Conservation (phyloP, 345 rosid genomes). For the Salix suchowensis region DNA sequence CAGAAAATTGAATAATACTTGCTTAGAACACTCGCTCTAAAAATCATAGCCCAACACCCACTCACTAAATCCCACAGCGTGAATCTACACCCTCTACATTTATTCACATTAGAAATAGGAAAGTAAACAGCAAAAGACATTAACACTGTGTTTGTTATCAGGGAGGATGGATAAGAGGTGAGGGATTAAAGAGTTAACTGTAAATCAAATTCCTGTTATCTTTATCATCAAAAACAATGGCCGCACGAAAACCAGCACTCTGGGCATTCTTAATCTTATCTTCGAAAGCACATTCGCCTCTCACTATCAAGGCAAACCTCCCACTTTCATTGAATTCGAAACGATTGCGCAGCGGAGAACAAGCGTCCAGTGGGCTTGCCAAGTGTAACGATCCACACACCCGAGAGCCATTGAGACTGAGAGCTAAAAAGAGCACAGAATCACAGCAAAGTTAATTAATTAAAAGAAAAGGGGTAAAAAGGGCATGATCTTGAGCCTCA, state of each 20-base stretch:
- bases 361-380: slow-evolving; percentile 58
- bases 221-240: slow-evolving; percentile 53
- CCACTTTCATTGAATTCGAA: slow-evolving; percentile 29
- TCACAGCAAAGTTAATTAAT: neutral
- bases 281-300: slow-evolving; percentile 63
- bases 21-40: too few species aligned
- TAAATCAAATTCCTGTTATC: slow-evolving; percentile 44
- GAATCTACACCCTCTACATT: too few species aligned
- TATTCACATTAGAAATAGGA: neutral
- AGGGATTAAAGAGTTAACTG: slow-evolving; percentile 36
- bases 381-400: slow-evolving; percentile 58
- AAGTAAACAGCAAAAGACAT: neutral
- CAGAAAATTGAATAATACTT: too few species aligned
- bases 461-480: neutral
- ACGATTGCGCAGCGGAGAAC: slow-evolving; percentile 38
- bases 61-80: too few species aligned
- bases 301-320: slow-evolving; percentile 46
- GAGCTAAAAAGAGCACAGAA: slow-evolving; percentile 27
- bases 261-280: slow-evolving; percentile 60
- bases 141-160: too few species aligned
- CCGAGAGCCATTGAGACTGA: slow-evolving; percentile 29
- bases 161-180: too few species aligned
- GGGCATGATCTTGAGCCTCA: too few species aligned
- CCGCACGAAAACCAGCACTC: slow-evolving; percentile 49
- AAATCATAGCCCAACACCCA: too few species aligned